Evolutionary conservation across 805 yeast species (phyloP), one percentile per base, ranked within the genome.

Genomic region (Maudiozyma barnettii): DNA sequence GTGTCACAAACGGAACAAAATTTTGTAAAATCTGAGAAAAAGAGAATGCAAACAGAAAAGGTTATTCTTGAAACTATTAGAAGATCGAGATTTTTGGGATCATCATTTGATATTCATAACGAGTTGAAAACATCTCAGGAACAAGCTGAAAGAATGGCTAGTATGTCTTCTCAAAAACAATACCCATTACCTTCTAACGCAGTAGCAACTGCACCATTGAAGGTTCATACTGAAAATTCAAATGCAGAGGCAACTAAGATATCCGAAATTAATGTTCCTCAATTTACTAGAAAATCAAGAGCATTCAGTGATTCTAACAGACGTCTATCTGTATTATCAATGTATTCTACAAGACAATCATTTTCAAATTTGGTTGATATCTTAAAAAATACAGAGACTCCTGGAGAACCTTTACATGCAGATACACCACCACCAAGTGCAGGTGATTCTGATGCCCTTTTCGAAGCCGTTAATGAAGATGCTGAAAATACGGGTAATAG

Each of bases 301-400:
- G 71, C 77, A 47, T 81, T 80, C 59, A 73, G 82, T 35, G 73
- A 73, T 47, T 76, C 80, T 6, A 78, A 78, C 58, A 84, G 80
- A 64, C 74, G 93, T 58, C 68, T 82, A 46, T 80, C 87, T 30
- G 84, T 84, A n/a, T 63, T 84, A 39, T 81, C 89, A 0, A 68
- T 82, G 64, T 81, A 81, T 55, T 82, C 90, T 0, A 78, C 89
- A 2, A 79, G 75, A 51, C 77, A 74, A 41, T 80, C 87, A 0
- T 81, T 75, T 53, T 75, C 74, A 37, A 81, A 83, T 57, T 69
- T 82, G 57, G 76, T 75, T 18, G 66, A 70, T 18, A 68, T 70
- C 38, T 51, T 75, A 49, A 69, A 65, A 39, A 55, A 56, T 37
- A 51, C 50, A 5, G 53, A 50, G 2, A 47, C 49, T 12, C 51